Evolutionary conservation across 257 asterid genomes (phyloP).

Genomic region (Ballota nigra): DNA sequence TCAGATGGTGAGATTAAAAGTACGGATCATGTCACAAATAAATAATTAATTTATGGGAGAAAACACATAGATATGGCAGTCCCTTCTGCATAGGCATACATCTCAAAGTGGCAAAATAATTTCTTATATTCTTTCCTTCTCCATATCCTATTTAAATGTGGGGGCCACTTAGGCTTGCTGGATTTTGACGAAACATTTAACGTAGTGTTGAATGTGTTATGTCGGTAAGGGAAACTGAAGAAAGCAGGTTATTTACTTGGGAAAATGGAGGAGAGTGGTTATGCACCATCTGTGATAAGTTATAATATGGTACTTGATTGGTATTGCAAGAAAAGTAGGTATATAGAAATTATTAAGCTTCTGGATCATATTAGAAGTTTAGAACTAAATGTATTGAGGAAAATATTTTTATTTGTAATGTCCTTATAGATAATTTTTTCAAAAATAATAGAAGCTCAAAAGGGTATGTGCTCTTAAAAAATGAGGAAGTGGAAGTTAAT

Average conservation of each 20-base stretch:
- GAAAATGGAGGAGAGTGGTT: slow-evolving; percentile 91
- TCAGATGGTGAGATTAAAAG: too few relatives aligned
- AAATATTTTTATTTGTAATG: slow-evolving; percentile 76
- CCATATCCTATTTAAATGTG: too few relatives aligned
- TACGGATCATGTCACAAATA: too few relatives aligned
- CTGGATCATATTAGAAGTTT: slow-evolving; percentile 84
- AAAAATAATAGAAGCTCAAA: slow-evolving; percentile 58
- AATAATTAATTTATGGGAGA: too few relatives aligned
- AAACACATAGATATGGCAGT: too few relatives aligned
- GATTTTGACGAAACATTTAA: slow-evolving; percentile 69
- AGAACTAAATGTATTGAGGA: slow-evolving; percentile 66
- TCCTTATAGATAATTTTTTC: slow-evolving; percentile 69
- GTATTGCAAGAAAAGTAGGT: slow-evolving; percentile 76
- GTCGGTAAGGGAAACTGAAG: slow-evolving; percentile 65
- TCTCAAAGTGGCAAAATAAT: too few relatives aligned
- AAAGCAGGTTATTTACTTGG: slow-evolving; percentile 59
- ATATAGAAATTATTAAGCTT: slow-evolving; percentile 59
- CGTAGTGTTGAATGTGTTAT: slow-evolving; percentile 65
- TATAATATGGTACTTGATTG: slow-evolving; percentile 82
- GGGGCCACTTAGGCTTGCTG: too few relatives aligned
- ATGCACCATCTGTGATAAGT: slow-evolving; percentile 76
- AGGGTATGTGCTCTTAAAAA: slow-evolving; percentile 68
- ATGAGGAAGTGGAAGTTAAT: slow-evolving; percentile 60
- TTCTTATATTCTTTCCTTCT: too few relatives aligned
- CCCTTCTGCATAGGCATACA: too few relatives aligned